Evolutionary conservation across 2,329 filamentous ascomycete species (phyloP).

Genomic region (Colletotrichum spaethianum): DNA sequence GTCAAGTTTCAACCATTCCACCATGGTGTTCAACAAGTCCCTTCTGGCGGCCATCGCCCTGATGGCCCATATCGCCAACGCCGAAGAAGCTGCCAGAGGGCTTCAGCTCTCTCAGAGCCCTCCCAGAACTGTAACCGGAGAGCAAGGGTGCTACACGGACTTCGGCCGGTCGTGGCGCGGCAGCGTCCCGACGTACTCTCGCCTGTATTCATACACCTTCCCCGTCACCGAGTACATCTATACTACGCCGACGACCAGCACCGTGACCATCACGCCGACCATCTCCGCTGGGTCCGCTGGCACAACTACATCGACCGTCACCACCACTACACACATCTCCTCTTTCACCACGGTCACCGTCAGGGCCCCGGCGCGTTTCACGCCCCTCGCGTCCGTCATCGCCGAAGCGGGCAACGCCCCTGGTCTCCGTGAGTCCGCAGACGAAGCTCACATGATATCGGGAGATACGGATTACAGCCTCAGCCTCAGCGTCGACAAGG

Average conservation of each 20-base stretch:
- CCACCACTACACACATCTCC: slow-evolving; percentile 18
- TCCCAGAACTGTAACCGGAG: slow-evolving; percentile 14
- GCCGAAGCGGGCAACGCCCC: too few species aligned
- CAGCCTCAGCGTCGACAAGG: not conserved
- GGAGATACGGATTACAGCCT: not conserved
- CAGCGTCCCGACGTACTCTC: slow-evolving; percentile 19
- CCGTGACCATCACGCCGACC: slow-evolving; percentile 23
- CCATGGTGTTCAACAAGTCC: slow-evolving; percentile 1
- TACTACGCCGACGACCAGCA: slow-evolving; percentile 18
- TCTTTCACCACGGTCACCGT: slow-evolving; percentile 19
- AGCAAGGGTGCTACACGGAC: slow-evolving; percentile 37
- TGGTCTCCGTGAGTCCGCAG: not conserved
- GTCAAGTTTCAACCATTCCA: not conserved
- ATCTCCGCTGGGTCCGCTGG: not conserved
- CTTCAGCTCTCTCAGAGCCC: not conserved
- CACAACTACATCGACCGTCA: slow-evolving; percentile 17
- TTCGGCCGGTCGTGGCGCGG: not conserved
- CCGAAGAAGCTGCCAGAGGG: not conserved
- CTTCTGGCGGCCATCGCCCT: not conserved
- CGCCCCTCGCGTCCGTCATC: slow-evolving; percentile 17
- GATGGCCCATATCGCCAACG: not conserved
- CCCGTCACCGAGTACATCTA: slow-evolving; percentile 30
- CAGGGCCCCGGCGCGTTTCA: not conserved
- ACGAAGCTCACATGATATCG: not conserved
- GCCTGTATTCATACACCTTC: slow-evolving; percentile 28